Percentiles rank a stretch among this genome's conserved stretches.
phyloP scores from a whole-genome alignment of 176 grass and related monocot species.

The Aegilops tauschii region DNA sequence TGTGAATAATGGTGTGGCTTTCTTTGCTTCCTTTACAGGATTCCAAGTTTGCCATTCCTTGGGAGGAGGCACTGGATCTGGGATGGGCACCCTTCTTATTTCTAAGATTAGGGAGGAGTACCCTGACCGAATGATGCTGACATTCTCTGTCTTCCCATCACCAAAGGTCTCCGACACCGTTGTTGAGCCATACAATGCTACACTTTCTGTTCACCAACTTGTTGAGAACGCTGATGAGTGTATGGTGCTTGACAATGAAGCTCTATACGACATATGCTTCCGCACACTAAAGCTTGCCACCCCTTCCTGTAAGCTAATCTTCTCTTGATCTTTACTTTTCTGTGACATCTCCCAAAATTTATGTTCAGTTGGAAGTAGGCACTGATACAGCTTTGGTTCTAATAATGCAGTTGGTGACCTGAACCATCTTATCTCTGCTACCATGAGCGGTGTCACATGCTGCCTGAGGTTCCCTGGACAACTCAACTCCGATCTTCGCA shows the following conservation, averaged over 20 bases:
- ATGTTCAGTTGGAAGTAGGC: not conserved
- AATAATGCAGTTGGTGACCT: conserved; percentile 71
- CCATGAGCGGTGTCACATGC: conserved; percentile 88
- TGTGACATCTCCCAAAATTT: not conserved
- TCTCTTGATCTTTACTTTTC: not conserved
- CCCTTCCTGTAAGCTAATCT: conserved; percentile 66
- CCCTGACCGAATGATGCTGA: conserved; percentile 93
- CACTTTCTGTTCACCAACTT: conserved; percentile 91
- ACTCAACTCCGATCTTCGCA: conserved; percentile 87
- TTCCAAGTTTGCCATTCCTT: conserved; percentile 97
- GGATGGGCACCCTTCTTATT: conserved; percentile 94
- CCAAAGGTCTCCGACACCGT: conserved; percentile 96
- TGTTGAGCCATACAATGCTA: conserved; percentile 92
- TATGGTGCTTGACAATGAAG: conserved; percentile 95
- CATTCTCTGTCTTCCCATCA: conserved; percentile 95
- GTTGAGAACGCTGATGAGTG: conserved; percentile 95
- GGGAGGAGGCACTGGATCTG: conserved; percentile 94
- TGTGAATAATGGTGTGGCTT: not conserved
- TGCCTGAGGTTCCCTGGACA: conserved; percentile 86
- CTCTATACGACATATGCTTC: conserved; percentile 93
- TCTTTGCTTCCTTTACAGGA: conserved; percentile 47
- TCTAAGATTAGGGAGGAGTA: conserved; percentile 98
- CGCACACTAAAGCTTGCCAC: conserved; percentile 86
- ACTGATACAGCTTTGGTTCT: conserved; percentile 6
- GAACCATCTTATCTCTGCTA: conserved; percentile 88